phyloP scores from a whole-genome alignment of 2,329 filamentous ascomycete species.

The Exserohilum turcica region DNA sequence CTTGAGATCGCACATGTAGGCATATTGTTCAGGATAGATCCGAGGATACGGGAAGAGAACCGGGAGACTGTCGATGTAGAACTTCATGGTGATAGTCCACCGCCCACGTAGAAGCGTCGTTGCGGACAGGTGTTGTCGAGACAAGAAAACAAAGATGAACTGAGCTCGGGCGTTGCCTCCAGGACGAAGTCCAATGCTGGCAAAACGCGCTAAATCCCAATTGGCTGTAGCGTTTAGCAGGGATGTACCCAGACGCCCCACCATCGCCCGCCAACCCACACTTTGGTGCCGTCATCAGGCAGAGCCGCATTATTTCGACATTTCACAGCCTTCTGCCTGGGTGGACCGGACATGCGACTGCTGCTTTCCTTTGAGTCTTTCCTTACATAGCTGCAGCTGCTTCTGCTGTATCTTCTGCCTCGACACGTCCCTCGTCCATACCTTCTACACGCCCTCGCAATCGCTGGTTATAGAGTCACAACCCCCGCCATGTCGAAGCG shows the following conservation, averaged over 20 bases:
- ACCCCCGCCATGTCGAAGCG: constrained; percentile 61
- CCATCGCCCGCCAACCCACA: constrained; percentile 15
- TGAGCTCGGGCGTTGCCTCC: constrained; percentile 14
- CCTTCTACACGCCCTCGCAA: background rate
- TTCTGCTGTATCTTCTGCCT: background rate
- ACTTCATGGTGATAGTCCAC: constrained; percentile 66
- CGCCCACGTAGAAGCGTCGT: constrained; percentile 29
- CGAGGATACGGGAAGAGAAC: constrained; percentile 76
- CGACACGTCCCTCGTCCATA: background rate
- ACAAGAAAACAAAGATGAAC: constrained; percentile 8
- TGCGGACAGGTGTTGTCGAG: constrained; percentile 23
- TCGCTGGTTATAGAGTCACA: background rate
- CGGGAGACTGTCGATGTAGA: constrained; percentile 75
- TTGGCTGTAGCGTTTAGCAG: constrained; percentile 7
- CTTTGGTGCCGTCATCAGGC: constrained; percentile 28
- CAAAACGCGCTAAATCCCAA: constrained; percentile 3
- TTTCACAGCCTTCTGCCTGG: background rate
- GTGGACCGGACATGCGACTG: background rate
- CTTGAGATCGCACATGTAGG: constrained; percentile 85
- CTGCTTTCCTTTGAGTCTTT: constrained; percentile 3
- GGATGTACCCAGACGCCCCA: constrained; percentile 16
- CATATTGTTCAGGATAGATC: constrained; percentile 67
- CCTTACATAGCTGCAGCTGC: background rate
- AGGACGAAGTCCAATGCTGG: constrained; percentile 11
- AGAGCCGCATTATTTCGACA: constrained; percentile 21